Conservation (phyloP, 805 yeast species). For the Schwanniomyces vanrijiae region DNA sequence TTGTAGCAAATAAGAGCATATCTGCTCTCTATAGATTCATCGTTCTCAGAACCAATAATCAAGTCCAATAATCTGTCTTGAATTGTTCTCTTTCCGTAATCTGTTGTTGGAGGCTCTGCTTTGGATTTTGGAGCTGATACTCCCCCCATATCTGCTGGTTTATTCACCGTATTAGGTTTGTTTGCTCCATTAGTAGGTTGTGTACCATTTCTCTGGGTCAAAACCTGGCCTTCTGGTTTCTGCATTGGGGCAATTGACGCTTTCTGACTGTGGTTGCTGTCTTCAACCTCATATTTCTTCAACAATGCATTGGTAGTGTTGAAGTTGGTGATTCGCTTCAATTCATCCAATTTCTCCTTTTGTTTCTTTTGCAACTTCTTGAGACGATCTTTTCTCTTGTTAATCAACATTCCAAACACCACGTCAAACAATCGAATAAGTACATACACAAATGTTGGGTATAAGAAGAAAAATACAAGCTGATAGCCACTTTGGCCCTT, state of each 20-base stretch:
- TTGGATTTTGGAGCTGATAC: background rate
- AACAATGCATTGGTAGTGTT: slow-evolving; percentile 74
- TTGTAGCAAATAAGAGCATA: slow-evolving; percentile 69
- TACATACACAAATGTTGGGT: slow-evolving; percentile 22
- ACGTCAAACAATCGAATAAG: slow-evolving; percentile 15
- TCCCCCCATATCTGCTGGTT: background rate
- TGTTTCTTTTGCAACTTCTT: slow-evolving; percentile 44
- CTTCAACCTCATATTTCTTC: slow-evolving; percentile 45
- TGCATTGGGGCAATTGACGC: background rate
- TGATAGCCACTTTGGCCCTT: slow-evolving; percentile 20
- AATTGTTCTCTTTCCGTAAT: slow-evolving; percentile 16
- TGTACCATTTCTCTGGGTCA: background rate
- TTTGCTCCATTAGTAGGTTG: background rate
- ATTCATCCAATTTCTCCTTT: slow-evolving; percentile 56
- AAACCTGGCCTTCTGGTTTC: background rate
- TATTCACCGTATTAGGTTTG: background rate
- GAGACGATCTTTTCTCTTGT: slow-evolving; percentile 19
- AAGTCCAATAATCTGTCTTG: slow-evolving; percentile 40
- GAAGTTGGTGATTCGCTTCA: slow-evolving; percentile 73
- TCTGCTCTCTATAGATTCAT: slow-evolving; percentile 59
- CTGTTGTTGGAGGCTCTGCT: background rate
- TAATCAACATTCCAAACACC: slow-evolving; percentile 19
- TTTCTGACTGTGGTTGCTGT: background rate
- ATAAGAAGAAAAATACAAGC: slow-evolving; percentile 15
- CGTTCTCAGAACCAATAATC: slow-evolving; percentile 55